Percentiles rank a stretch among this genome's conserved stretches.
These are phyloP conservation scores for Gypsophila paniculata DNA, from an alignment of 179 eudicot species.

Conservation along the genomic window DNA sequence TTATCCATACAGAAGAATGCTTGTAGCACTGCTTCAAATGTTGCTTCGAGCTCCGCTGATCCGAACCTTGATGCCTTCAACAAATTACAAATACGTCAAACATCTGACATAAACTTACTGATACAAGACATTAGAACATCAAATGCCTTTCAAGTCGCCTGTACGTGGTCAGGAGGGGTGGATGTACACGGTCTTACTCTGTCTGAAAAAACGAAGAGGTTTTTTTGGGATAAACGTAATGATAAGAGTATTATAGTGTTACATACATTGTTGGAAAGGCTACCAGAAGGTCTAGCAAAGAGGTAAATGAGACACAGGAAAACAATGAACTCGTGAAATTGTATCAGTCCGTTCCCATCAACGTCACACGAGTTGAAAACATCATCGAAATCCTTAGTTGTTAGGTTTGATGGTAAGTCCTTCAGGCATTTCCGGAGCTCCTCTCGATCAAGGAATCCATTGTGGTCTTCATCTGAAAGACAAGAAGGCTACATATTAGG, in stretches of 20 bases:
- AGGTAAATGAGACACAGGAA: conserved; percentile 60
- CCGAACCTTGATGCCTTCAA: conserved; percentile 38
- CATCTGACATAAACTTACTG: conserved; percentile 3
- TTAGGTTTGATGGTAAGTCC: conserved; percentile 39
- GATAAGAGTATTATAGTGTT: not conserved
- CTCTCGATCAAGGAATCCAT: conserved; percentile 45
- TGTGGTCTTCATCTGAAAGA: conserved; percentile 48
- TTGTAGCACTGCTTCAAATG: conserved; percentile 53
- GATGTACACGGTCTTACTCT: not conserved
- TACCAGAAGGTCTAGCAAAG: conserved; percentile 37
- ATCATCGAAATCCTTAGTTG: conserved; percentile 54
- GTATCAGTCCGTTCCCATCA: conserved; percentile 49
- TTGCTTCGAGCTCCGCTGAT: conserved; percentile 44
- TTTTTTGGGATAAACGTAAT: not conserved
- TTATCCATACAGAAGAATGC: conserved; percentile 66
- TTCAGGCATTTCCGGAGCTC: conserved; percentile 55
- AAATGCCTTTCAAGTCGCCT: not conserved
- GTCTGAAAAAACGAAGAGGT: not conserved
- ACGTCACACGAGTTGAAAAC: conserved; percentile 54
- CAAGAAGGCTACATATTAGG: not conserved
- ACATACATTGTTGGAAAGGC: conserved; percentile 31
- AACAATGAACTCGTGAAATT: conserved; percentile 62
- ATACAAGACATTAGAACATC: not conserved
- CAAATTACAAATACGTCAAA: conserved; percentile 10
- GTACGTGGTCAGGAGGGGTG: not conserved